These are phyloP conservation scores for Ceratobasidium sp. DNA, from an alignment of 1,284 basidiomycete genomes.

Conservation along the genomic window DNA sequence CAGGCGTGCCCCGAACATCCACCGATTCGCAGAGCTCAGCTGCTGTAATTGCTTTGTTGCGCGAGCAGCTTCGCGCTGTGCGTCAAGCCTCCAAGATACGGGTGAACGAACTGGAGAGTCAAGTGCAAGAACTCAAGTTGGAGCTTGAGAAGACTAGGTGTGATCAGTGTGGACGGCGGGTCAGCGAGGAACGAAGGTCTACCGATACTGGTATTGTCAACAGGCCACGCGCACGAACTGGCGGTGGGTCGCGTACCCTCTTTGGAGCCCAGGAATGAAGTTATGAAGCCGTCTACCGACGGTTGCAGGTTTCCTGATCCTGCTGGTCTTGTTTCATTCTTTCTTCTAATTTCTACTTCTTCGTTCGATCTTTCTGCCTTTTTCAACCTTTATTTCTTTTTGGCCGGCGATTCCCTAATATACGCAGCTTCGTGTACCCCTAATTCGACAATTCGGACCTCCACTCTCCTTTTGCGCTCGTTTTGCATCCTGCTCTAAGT, in stretches of 20 bases:
- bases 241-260: conserved; percentile 31
- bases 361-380: neutral
- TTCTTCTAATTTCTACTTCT: neutral
- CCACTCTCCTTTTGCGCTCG: conserved; percentile 14
- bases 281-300: neutral
- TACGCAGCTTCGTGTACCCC: neutral
- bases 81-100: conserved; percentile 23
- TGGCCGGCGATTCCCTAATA: neutral
- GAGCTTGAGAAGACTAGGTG: conserved; percentile 29
- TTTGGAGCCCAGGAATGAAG: conserved; percentile 14
- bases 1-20: conserved; percentile 22
- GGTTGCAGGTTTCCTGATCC: neutral
- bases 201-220: conserved; percentile 38
- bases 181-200: conserved; percentile 4
- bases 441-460: conserved; percentile 3
- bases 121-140: conserved; percentile 29
- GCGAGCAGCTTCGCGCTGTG: conserved; percentile 27
- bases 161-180: conserved; percentile 35
- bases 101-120: conserved; percentile 37
- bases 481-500: neutral
- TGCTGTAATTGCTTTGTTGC: conserved; percentile 26
- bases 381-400: neutral
- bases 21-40: conserved; percentile 33
- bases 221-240: conserved; percentile 46
- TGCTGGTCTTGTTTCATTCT: conserved; percentile 2